phyloP scores from a whole-genome alignment of 2,329 filamentous ascomycete genomes.

The Pyrenochaeta sp. region DNA sequence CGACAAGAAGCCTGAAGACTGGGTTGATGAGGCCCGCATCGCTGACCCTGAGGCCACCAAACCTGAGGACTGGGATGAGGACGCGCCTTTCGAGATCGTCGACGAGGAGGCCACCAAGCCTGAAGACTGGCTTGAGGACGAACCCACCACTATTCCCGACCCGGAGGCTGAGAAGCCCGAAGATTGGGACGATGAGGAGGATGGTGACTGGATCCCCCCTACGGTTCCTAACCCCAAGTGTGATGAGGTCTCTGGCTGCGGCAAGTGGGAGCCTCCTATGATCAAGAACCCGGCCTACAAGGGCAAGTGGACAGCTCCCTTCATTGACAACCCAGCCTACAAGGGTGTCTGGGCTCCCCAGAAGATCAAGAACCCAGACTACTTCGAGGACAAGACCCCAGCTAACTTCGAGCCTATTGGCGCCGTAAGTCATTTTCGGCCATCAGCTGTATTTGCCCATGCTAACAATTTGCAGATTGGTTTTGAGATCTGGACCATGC shows the following conservation, averaged over 20 bases:
- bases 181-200: slow-evolving; percentile 99
- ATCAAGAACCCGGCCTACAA: slow-evolving; percentile 97
- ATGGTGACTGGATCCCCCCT: slow-evolving; percentile 94
- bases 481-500: slow-evolving; percentile 99
- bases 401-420: slow-evolving; percentile 98
- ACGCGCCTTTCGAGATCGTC: slow-evolving; percentile 94
- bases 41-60: slow-evolving; percentile 91
- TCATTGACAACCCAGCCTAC: slow-evolving; percentile 97
- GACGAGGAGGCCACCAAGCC: slow-evolving; percentile 92
- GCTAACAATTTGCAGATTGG: slow-evolving; percentile 71
- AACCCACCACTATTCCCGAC: slow-evolving; percentile 83
- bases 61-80: slow-evolving; percentile 99
- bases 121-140: slow-evolving; percentile 94
- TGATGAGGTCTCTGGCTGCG: slow-evolving; percentile 89
- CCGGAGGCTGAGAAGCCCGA: slow-evolving; percentile 97
- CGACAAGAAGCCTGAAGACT: slow-evolving; percentile 92
- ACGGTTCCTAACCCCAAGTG: slow-evolving; percentile 97
- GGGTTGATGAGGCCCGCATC: slow-evolving; percentile 94
- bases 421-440: slow-evolving; percentile 71
- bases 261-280: slow-evolving; percentile 89
- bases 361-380: slow-evolving; percentile 97
- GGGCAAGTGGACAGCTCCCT: slow-evolving; percentile 95
- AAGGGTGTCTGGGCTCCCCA: slow-evolving; percentile 94
- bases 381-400: slow-evolving; percentile 96
- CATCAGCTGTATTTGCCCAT: background rate